Conservation (phyloP, 495 filamentous ascomycete genomes). For the Lichenothelia convexa region DNA sequence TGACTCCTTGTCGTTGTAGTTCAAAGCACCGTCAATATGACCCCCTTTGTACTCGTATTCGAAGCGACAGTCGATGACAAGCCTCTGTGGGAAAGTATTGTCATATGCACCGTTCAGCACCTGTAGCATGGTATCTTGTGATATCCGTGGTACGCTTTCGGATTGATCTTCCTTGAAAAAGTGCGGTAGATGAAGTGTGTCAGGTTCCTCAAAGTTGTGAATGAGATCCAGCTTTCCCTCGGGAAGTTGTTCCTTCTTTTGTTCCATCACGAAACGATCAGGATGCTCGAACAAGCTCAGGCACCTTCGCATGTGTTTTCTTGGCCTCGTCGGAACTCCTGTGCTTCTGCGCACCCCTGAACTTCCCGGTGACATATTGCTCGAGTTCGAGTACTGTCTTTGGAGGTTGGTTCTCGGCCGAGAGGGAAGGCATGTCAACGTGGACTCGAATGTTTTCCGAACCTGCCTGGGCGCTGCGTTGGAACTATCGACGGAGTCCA, state of each 20-base stretch:
- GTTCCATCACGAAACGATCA: slow-evolving; percentile 66
- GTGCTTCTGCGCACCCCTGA: no score
- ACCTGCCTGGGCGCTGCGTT: no score
- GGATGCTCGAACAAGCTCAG: slow-evolving; percentile 95
- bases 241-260: slow-evolving; percentile 38
- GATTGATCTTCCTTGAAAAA: slow-evolving; percentile 52
- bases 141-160: slow-evolving; percentile 75
- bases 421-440: no score
- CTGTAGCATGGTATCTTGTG: slow-evolving; percentile 55
- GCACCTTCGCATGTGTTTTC: slow-evolving; percentile 77
- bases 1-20: slow-evolving; percentile 87
- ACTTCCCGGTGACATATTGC: no score
- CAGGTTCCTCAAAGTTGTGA: slow-evolving; percentile 55
- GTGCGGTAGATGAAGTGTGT: slow-evolving; percentile 61
- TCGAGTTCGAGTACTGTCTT: no score
- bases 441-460: no score
- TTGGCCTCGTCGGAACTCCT: no score
- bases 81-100: slow-evolving; percentile 50
- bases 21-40: slow-evolving; percentile 80
- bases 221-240: slow-evolving; percentile 41
- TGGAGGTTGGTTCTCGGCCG: no score
- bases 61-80: slow-evolving; percentile 91
- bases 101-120: slow-evolving; percentile 77
- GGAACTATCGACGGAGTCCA: no score
- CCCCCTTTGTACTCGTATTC: slow-evolving; percentile 98